Evolutionary conservation across 805 yeast genomes (phyloP), one percentile per base, ranked within the genome.

Genomic region (Sungouiozyma ichnusensis): DNA sequence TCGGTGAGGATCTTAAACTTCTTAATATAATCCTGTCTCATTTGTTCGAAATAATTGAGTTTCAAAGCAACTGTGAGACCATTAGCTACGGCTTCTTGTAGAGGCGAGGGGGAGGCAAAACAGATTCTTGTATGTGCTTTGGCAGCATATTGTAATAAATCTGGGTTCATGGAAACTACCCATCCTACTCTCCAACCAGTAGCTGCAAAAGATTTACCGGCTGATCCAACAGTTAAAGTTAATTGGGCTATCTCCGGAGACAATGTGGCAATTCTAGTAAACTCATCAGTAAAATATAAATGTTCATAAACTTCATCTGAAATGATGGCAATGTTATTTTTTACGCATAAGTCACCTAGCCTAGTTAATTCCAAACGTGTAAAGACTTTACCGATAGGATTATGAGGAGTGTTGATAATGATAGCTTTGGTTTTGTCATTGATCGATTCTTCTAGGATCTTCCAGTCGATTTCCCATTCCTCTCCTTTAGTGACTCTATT

Each of bases 161-260:
- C 84, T n/a, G 83, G 71, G 41, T 84, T 81, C 39, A 49, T 37
- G 5, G 96, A 97, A 47, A 88, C 79, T 33, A 90, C 73, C 94
- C 95, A 92, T 42, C 98, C 98, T 41, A 92, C 76, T 69, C 98
- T 80, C 97, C 97, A 92, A 41, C 98, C 98, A 11, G 98, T 92
- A 36, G 95, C 95, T n/a, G 96, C 95, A 67, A 92, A 92, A 0
- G 95, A 79, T 64, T 92, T 92, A 48, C 98, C 98, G 5, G 97
- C 98, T 20, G 96, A 85, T 1, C 97, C 97, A 17, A 92, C 94
- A 3, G 97, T 81, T 43, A 92, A 66, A 0, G 97, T 85, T 55
- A 87, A 69, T 44, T 76, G 76, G 20, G 75, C 80, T 45, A 87
- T 73, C 53, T 87, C 95, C 4, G 90, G 88, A 4, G 79, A 69